These are phyloP conservation scores for Fragilariopsis cylindrus DNA, from an alignment of 108 stramenopile genomes.

Conservation along the genomic window DNA sequence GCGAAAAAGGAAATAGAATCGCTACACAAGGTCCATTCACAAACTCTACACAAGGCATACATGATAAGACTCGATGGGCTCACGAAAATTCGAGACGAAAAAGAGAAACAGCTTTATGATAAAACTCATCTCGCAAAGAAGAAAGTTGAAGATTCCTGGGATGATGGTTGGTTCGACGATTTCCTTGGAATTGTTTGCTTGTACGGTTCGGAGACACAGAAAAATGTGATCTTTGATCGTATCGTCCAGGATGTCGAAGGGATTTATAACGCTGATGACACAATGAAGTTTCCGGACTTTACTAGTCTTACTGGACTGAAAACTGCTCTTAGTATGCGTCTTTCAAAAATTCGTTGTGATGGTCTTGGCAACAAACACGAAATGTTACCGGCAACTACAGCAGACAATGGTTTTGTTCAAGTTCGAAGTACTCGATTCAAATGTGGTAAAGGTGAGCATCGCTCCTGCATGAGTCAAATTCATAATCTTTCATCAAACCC, in stretches of 20 bases:
- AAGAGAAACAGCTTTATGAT: constrained; percentile 26
- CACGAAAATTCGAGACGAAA: constrained; percentile 18
- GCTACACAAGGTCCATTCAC: constrained; percentile 42
- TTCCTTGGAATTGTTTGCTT: constrained; percentile 32
- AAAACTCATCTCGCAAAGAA: constrained; percentile 3
- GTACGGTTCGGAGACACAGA: constrained; percentile 34
- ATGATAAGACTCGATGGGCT: constrained; percentile 26
- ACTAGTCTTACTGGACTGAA: constrained; percentile 33
- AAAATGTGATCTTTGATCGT: constrained; percentile 39
- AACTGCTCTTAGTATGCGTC: constrained; percentile 38
- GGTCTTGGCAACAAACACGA: constrained; percentile 19
- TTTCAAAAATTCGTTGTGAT: constrained; percentile 31
- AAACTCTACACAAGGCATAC: constrained; percentile 35
- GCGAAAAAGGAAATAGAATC: constrained; percentile 39
- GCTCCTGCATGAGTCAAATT: constrained; percentile 26
- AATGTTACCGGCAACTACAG: constrained; percentile 1
- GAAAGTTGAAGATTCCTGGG: constrained; percentile 26
- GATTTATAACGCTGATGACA: constrained; percentile 6
- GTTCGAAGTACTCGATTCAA: constrained; percentile 23
- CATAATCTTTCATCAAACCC: constrained; percentile 29
- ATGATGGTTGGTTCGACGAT: constrained; percentile 61
- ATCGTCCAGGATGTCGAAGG: constrained; percentile 38
- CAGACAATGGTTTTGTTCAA: constrained; percentile 21
- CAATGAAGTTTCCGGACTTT: constrained; percentile 48
- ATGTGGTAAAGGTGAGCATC: constrained; percentile 22